Conservation (phyloP, 2,329 filamentous ascomycete genomes). For the Endoconidiophora polonica region DNA sequence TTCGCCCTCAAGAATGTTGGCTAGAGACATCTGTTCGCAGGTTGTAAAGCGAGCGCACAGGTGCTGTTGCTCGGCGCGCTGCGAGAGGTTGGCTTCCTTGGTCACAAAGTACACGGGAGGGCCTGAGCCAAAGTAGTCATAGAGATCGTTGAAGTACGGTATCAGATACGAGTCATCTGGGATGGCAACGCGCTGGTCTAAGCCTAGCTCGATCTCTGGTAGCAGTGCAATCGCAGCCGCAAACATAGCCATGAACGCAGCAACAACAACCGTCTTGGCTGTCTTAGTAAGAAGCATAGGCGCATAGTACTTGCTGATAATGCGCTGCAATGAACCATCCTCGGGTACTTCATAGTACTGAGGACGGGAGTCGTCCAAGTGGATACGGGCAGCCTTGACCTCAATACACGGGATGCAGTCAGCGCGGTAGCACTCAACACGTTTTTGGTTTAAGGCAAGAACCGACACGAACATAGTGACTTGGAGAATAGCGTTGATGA, state of each 20-base stretch:
- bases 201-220: constrained; percentile 67
- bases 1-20: constrained; percentile 86
- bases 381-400: constrained; percentile 55
- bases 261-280: constrained; percentile 58
- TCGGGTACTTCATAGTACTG: constrained; percentile 60
- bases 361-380: constrained; percentile 36
- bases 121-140: constrained; percentile 77
- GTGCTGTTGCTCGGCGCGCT: constrained; percentile 61
- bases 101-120: constrained; percentile 96
- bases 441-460: constrained; percentile 73
- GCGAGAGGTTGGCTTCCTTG: constrained; percentile 60
- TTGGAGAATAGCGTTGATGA: constrained; percentile 93
- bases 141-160: constrained; percentile 89
- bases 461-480: constrained; percentile 95
- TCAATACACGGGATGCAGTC: constrained; percentile 87
- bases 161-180: constrained; percentile 91
- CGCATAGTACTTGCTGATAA: constrained; percentile 83
- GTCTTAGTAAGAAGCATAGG: constrained; percentile 65
- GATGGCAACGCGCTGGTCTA: constrained; percentile 89
- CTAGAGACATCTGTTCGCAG: constrained; percentile 66
- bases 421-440: constrained; percentile 74
- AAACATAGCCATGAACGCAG: constrained; percentile 75
- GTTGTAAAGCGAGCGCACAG: constrained; percentile 84
- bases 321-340: constrained; percentile 66
- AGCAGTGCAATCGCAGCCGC: constrained; percentile 71